phyloP scores from a whole-genome alignment of 768 basidiomycete genomes.

The Pilatotrama ljubarskyi region DNA sequence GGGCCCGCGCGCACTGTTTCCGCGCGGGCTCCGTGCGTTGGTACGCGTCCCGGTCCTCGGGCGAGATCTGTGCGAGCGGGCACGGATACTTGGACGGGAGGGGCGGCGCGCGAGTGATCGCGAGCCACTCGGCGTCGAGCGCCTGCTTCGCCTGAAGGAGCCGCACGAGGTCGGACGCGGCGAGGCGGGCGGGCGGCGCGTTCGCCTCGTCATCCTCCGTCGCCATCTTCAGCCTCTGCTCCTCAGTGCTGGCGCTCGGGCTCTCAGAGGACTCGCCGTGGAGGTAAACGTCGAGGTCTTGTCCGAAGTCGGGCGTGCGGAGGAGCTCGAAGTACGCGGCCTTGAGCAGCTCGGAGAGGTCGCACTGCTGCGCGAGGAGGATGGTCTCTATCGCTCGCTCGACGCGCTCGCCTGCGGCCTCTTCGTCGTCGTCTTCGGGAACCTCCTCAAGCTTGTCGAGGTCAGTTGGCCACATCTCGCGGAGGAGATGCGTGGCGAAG shows the following conservation, averaged over 20 bases:
- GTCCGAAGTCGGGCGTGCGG: conserved; percentile 32
- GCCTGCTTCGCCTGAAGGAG: conserved; percentile 28
- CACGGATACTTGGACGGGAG: conserved; percentile 22
- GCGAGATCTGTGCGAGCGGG: conserved; percentile 16
- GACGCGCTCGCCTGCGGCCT: background rate
- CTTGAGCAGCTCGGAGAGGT: conserved; percentile 35
- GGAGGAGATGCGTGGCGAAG: conserved; percentile 33
- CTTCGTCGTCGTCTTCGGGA: background rate
- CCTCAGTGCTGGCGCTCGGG: no score
- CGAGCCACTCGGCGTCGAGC: conserved; percentile 26
- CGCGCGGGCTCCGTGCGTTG: conserved; percentile 19
- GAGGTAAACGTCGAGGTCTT: conserved; percentile 10
- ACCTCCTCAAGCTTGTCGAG: conserved; percentile 28
- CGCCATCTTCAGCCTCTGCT: background rate
- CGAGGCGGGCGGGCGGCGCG: conserved; percentile 7
- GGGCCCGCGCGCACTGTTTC: background rate
- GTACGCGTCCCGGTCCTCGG: background rate
- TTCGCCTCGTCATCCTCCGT: conserved; percentile 1
- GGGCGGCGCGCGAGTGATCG: conserved; percentile 23
- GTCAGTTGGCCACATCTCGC: conserved; percentile 33
- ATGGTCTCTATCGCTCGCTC: conserved; percentile 34
- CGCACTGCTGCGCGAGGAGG: conserved; percentile 32
- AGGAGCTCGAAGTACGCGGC: conserved; percentile 44
- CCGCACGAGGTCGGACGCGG: conserved; percentile 23
- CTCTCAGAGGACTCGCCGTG: conserved; percentile 5